phyloP scores from a whole-genome alignment of 345 rosid genomes.

The Aquilaria sinensis region DNA sequence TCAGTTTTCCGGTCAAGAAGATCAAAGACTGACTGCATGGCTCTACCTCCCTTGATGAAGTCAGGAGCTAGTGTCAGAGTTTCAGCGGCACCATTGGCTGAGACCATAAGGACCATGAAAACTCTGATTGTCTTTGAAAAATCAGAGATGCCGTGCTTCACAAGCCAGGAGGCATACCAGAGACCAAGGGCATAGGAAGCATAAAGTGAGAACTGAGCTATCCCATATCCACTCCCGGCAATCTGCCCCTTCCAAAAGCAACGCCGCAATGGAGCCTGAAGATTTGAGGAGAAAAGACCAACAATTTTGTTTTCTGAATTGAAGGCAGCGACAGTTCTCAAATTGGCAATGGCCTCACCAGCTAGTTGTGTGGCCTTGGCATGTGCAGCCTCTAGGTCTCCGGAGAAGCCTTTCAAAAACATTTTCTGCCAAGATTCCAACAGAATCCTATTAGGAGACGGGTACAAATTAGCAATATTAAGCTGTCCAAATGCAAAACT shows the following conservation, averaged over 20 bases:
- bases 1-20: constrained; percentile 97
- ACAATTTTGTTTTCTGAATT: constrained; percentile 89
- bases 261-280: constrained; percentile 64
- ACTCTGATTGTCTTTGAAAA: constrained; percentile 95
- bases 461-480: no score
- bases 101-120: constrained; percentile 99
- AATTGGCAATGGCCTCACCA: constrained; percentile 94
- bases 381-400: constrained; percentile 91
- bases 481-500: no score
- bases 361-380: constrained; percentile 95
- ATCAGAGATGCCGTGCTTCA: constrained; percentile 96
- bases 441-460: no score
- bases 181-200: constrained; percentile 98
- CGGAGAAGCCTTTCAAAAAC: constrained; percentile 97
- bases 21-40: constrained; percentile 90
- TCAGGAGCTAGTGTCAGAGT: constrained; percentile 95
- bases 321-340: constrained; percentile 95
- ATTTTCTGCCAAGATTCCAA: constrained; percentile 54
- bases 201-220: constrained; percentile 89
- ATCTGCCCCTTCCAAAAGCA: constrained; percentile 99
- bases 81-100: constrained; percentile 98
- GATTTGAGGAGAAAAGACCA: constrained; percentile 70
- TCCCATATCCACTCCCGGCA: constrained; percentile 93
- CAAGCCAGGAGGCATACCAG: constrained; percentile 99
- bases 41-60: constrained; percentile 95